A percentile compares a stretch with the other conserved stretches of the same genome.
Conservation (phyloP, 73 alveolate genomes). For the Blepharisma stoltei region DNA sequence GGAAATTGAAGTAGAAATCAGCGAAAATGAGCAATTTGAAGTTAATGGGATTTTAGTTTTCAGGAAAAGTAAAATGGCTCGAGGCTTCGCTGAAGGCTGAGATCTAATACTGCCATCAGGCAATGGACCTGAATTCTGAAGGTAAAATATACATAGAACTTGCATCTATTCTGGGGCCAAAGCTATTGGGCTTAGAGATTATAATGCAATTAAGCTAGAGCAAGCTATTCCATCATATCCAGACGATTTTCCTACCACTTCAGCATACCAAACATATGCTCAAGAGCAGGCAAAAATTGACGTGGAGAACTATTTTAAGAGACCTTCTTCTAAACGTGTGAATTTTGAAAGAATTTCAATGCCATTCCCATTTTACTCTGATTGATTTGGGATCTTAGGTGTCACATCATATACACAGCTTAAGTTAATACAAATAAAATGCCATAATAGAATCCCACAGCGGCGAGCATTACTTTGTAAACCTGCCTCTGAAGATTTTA, state of each 20-base stretch:
- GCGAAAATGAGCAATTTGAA: background rate
- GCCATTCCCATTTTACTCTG: constrained; percentile 43
- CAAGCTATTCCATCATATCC: constrained; percentile 20
- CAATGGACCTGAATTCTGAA: constrained; percentile 33
- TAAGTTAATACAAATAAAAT: background rate
- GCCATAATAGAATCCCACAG: background rate
- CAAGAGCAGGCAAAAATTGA: background rate
- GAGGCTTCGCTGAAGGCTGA: constrained; percentile 33
- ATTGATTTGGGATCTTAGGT: background rate
- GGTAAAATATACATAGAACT: constrained; percentile 26
- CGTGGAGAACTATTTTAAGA: constrained; percentile 1
- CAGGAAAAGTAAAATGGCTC: background rate
- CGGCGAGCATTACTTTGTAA: background rate
- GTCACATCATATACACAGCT: background rate
- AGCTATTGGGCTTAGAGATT: constrained; percentile 42
- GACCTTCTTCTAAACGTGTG: constrained; percentile 15
- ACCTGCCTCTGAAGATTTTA: background rate
- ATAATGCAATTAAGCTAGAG: constrained; percentile 30
- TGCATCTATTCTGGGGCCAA: constrained; percentile 18
- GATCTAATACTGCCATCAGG: constrained; percentile 30
- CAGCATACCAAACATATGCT: background rate
- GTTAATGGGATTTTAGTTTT: constrained; percentile 27
- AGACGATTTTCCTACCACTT: constrained; percentile 21
- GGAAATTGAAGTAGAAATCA: constrained; percentile 1
- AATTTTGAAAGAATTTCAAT: constrained; percentile 32